Evolutionary conservation across 2,329 filamentous ascomycete species (phyloP).

Genomic region (Ophiocordyceps camponoti-floridani): DNA sequence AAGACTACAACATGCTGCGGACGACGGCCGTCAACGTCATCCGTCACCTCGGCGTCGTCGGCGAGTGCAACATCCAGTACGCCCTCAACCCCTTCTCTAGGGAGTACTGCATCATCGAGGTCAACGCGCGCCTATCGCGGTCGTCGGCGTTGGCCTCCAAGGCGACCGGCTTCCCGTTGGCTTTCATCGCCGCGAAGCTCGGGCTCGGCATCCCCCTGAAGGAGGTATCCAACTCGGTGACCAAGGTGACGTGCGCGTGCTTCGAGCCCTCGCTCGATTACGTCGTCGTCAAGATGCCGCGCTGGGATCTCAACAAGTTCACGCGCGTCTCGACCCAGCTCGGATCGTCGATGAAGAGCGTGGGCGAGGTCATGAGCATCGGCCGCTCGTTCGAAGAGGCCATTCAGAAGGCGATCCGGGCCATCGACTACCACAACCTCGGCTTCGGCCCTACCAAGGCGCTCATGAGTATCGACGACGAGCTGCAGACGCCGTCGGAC

Average conservation of each 20-base stretch:
- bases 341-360: conserved; percentile 98
- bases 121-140: conserved; percentile 88
- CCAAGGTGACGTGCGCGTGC: conserved; percentile 87
- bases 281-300: conserved; percentile 94
- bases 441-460: conserved; percentile 86
- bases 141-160: conserved; percentile 94
- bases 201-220: conserved; percentile 89
- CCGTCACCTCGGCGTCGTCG: conserved; percentile 87
- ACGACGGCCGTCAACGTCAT: conserved; percentile 96
- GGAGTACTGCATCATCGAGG: conserved; percentile 98
- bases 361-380: conserved; percentile 97
- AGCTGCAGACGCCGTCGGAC: conserved; percentile 92
- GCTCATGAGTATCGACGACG: conserved; percentile 88
- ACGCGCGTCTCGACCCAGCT: conserved; percentile 89
- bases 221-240: conserved; percentile 91
- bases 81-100: conserved; percentile 86
- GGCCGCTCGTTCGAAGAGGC: conserved; percentile 94
- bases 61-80: conserved; percentile 98
- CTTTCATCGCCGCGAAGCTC: conserved; percentile 92
- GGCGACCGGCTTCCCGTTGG: conserved; percentile 87
- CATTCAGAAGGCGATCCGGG: conserved; percentile 92
- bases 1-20: conserved; percentile 98
- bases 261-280: conserved; percentile 98
- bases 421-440: conserved; percentile 87
- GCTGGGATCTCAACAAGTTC: conserved; percentile 99